A percentile compares a stretch with the other conserved stretches of the same genome.
Conservation (phyloP, 2,329 filamentous ascomycete genomes). For the Phaeosphaeriaceae sp. region DNA sequence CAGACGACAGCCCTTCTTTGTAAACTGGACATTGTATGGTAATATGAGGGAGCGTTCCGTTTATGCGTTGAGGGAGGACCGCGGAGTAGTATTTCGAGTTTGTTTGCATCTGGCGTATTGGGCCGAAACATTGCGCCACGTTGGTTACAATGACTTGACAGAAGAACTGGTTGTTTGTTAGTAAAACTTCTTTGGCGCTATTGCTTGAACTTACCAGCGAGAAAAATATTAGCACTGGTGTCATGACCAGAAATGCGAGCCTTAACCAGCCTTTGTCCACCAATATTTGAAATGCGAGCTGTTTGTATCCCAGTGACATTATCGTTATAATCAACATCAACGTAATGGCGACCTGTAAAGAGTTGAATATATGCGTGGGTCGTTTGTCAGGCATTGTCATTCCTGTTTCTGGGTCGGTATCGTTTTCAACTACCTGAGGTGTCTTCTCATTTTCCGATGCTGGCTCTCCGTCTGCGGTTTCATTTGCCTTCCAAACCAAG, state of each 20-base stretch:
- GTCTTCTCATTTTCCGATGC: slow-evolving; percentile 68
- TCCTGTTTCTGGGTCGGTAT: slow-evolving; percentile 75
- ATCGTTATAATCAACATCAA: slow-evolving; percentile 69
- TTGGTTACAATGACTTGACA: slow-evolving; percentile 35
- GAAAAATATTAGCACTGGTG: slow-evolving; percentile 66
- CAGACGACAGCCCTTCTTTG: slow-evolving; percentile 77
- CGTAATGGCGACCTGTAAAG: slow-evolving; percentile 70
- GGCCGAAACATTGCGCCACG: slow-evolving; percentile 69
- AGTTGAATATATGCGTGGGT: slow-evolving; percentile 72
- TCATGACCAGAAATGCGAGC: slow-evolving; percentile 60
- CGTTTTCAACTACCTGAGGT: slow-evolving; percentile 49
- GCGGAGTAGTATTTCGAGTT: slow-evolving; percentile 88
- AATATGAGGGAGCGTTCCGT: slow-evolving; percentile 70
- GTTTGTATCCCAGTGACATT: slow-evolving; percentile 72
- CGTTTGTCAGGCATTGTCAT: slow-evolving; percentile 69
- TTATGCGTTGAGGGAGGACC: slow-evolving; percentile 52
- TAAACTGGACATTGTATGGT: slow-evolving; percentile 85
- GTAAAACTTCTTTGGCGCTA: not conserved
- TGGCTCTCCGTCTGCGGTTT: slow-evolving; percentile 48
- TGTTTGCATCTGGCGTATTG: slow-evolving; percentile 72
- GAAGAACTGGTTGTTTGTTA: slow-evolving; percentile 36
- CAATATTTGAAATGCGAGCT: slow-evolving; percentile 71
- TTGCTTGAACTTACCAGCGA: slow-evolving; percentile 51
- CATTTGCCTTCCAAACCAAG: slow-evolving; percentile 63
- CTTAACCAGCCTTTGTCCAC: slow-evolving; percentile 59